Evolutionary conservation across 2,329 filamentous ascomycete genomes (phyloP).

Genomic region (Chaetomiaceae sp.): DNA sequence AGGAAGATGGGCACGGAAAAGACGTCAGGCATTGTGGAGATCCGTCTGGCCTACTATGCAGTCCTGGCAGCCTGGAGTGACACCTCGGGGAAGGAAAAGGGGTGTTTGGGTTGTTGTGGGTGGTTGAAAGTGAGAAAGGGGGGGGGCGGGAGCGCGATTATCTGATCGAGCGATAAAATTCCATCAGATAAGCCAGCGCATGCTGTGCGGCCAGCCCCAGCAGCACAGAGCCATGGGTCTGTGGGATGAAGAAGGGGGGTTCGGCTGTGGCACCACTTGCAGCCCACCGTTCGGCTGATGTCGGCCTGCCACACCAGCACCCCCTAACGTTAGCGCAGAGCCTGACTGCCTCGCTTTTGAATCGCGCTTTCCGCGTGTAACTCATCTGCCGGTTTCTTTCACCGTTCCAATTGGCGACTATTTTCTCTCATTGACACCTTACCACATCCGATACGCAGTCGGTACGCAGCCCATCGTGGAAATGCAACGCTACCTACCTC

Average conservation of each 20-base stretch:
- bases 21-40: conserved; percentile 55
- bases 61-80: not conserved
- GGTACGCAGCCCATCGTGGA: too few species aligned
- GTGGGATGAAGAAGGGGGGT: not conserved
- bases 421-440: too few species aligned
- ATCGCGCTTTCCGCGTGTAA: conserved; percentile 1
- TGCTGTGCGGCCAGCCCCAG: not conserved
- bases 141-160: not conserved
- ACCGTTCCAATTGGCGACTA: too few species aligned
- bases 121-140: not conserved
- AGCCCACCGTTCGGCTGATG: not conserved
- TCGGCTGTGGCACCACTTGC: not conserved
- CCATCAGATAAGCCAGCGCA: conserved; percentile 4
- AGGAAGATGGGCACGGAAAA: conserved; percentile 82
- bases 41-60: too few species aligned
- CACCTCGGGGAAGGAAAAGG: not conserved
- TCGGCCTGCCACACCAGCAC: not conserved
- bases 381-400: too few species aligned
- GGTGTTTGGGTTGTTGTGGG: not conserved
- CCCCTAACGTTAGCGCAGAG: too few species aligned
- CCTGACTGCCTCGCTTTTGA: too few species aligned
- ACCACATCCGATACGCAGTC: too few species aligned
- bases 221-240: not conserved
- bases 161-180: conserved; percentile 5
- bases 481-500: too few species aligned